These are phyloP conservation scores for Lyophyllum semitale DNA, from an alignment of 768 basidiomycete species.

Conservation along the genomic window DNA sequence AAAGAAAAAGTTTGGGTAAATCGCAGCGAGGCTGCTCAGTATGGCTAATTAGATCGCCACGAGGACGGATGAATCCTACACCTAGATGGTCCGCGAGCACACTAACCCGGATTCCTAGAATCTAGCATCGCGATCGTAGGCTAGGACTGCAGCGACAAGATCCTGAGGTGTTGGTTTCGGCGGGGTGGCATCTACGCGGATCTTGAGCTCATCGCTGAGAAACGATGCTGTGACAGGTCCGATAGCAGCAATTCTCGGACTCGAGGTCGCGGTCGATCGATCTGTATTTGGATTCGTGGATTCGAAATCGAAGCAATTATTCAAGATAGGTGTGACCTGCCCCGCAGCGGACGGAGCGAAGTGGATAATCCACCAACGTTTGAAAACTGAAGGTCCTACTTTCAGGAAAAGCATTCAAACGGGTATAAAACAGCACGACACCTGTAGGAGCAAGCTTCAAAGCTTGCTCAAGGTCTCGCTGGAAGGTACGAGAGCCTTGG, in stretches of 20 bases:
- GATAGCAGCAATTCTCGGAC: constrained; percentile 42
- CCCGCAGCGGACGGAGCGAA: constrained; percentile 77
- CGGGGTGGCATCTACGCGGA: constrained; percentile 58
- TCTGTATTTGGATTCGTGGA: background rate
- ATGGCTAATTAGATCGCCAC: background rate
- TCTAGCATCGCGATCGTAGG: constrained; percentile 9
- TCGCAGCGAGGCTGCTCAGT: too few species aligned
- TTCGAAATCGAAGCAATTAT: constrained; percentile 43
- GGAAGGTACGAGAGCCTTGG: constrained; percentile 52
- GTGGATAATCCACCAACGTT: constrained; percentile 68
- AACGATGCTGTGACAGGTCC: constrained; percentile 66
- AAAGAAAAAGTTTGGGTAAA: too few species aligned
- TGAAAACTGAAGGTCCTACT: constrained; percentile 13
- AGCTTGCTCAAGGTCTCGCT: constrained; percentile 37
- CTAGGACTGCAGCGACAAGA: constrained; percentile 37
- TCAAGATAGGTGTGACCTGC: constrained; percentile 53
- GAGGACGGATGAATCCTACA: background rate
- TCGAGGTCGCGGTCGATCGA: background rate
- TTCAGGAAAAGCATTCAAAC: constrained; percentile 4
- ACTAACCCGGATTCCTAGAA: constrained; percentile 6
- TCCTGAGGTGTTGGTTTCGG: constrained; percentile 57
- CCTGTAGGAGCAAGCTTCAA: constrained; percentile 28
- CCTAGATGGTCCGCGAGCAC: background rate
- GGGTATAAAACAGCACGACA: constrained; percentile 3
- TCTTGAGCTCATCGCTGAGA: constrained; percentile 42